A percentile compares a stretch with the other conserved stretches of the same genome.
These are phyloP conservation scores for Rhizopus arrhizus DNA, from an alignment of 371 early-diverging fungal genomes.

Conservation along the genomic window DNA sequence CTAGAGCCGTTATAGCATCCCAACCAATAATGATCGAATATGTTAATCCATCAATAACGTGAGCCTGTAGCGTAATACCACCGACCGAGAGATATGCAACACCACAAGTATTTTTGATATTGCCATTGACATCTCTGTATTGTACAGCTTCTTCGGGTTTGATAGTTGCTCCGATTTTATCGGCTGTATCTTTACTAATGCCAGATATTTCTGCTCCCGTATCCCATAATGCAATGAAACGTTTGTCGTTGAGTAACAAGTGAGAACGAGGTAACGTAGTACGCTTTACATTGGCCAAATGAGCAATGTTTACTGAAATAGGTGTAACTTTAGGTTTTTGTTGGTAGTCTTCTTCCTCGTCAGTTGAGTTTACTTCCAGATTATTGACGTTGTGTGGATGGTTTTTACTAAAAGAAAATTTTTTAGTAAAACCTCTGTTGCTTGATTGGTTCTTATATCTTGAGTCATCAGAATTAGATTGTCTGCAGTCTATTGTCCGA, in stretches of 20 bases:
- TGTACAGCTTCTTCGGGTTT: background rate
- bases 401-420: background rate
- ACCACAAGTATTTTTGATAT: conserved; percentile 8
- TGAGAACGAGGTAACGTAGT: background rate
- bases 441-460: background rate
- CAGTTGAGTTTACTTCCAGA: background rate
- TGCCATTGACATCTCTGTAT: conserved; percentile 13
- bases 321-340: background rate
- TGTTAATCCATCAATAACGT: conserved; percentile 6
- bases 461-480: background rate
- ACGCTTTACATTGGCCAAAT: background rate
- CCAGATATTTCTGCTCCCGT: conserved; percentile 10
- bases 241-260: background rate
- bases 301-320: conserved; percentile 7
- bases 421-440: background rate
- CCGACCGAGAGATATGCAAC: background rate
- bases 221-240: conserved; percentile 5
- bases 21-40: conserved; percentile 6
- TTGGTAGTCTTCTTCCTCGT: background rate
- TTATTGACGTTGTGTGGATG: background rate
- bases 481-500: conserved; percentile 3
- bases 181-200: background rate
- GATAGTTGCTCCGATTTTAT: background rate
- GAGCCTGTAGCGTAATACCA: background rate
- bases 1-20: background rate